Percentiles rank a stretch among this genome's conserved stretches.
phyloP scores from a whole-genome alignment of 768 basidiomycete genomes.

The Pisolithus marmoratus region DNA sequence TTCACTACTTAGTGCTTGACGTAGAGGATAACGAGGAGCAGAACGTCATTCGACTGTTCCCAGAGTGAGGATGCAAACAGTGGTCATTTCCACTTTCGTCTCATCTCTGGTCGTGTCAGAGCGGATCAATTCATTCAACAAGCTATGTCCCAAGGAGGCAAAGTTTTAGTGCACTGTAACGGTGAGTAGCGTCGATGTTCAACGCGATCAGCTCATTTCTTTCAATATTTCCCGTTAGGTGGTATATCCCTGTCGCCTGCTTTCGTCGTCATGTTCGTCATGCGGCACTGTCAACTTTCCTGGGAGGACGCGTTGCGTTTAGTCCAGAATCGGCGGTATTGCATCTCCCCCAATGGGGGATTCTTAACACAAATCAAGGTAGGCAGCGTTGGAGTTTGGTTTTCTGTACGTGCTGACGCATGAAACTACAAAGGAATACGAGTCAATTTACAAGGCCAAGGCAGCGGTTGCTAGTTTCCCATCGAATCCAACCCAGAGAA shows the following conservation, averaged over 20 bases:
- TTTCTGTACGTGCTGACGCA: not conserved
- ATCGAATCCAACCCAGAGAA: conserved; percentile 32
- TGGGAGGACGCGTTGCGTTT: conserved; percentile 88
- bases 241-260: conserved; percentile 85
- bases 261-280: conserved; percentile 91
- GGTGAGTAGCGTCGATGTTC: conserved; percentile 38
- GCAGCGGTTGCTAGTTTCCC: conserved; percentile 62
- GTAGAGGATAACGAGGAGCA: conserved; percentile 93
- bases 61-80: conserved; percentile 45
- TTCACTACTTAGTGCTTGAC: conserved; percentile 75
- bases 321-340: conserved; percentile 88
- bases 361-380: conserved; percentile 93
- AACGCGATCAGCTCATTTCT: not conserved
- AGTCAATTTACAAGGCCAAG: conserved; percentile 83
- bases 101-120: conserved; percentile 30
- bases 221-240: conserved; percentile 36
- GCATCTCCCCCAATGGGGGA: conserved; percentile 88
- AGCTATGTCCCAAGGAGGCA: conserved; percentile 54
- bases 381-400: conserved; percentile 6
- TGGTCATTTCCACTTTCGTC: not conserved
- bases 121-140: conserved; percentile 72
- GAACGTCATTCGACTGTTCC: conserved; percentile 88
- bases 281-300: conserved; percentile 74
- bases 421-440: conserved; percentile 63
- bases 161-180: conserved; percentile 86